phyloP scores from a whole-genome alignment of 2,329 filamentous ascomycete genomes.

The Neodidymelliopsis sp. region DNA sequence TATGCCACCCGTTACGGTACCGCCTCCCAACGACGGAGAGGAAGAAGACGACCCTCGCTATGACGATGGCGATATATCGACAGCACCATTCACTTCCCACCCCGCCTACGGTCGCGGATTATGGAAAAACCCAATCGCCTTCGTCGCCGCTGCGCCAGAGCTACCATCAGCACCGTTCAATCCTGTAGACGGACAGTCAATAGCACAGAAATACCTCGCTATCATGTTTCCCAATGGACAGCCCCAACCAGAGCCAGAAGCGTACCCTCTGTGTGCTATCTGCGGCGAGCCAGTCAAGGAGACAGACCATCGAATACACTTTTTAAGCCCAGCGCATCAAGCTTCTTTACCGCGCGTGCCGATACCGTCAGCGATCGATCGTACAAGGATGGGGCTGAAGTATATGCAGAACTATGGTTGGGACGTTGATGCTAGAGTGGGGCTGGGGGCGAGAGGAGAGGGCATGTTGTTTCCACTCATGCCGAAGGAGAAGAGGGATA shows the following conservation, averaged over 20 bases:
- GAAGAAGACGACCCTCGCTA: constrained; percentile 28
- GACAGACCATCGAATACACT: constrained; percentile 56
- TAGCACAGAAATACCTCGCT: constrained; percentile 70
- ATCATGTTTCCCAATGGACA: constrained; percentile 65
- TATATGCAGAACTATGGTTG: constrained; percentile 74
- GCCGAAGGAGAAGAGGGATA: constrained; percentile 74
- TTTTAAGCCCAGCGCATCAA: constrained; percentile 71
- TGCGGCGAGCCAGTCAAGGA: constrained; percentile 48
- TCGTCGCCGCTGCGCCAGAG: constrained; percentile 60
- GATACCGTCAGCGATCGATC: constrained; percentile 75
- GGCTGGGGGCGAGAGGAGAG: constrained; percentile 72
- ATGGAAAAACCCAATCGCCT: constrained; percentile 66
- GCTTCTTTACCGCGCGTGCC: constrained; percentile 73
- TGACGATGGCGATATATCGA: constrained; percentile 63
- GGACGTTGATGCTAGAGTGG: constrained; percentile 75
- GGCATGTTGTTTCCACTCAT: constrained; percentile 82
- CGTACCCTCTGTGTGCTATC: constrained; percentile 40
- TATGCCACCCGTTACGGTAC: constrained; percentile 7
- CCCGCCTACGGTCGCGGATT: constrained; percentile 67
- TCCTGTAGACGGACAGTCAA: constrained; percentile 57
- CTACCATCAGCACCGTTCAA: constrained; percentile 26
- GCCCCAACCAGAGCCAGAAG: constrained; percentile 27
- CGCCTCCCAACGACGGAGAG: constrained; percentile 10
- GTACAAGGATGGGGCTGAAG: constrained; percentile 72
- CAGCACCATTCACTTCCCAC: constrained; percentile 65